Evolutionary conservation across 352 stramenopile genomes (phyloP).

Genomic region (Pythium chondricola): DNA sequence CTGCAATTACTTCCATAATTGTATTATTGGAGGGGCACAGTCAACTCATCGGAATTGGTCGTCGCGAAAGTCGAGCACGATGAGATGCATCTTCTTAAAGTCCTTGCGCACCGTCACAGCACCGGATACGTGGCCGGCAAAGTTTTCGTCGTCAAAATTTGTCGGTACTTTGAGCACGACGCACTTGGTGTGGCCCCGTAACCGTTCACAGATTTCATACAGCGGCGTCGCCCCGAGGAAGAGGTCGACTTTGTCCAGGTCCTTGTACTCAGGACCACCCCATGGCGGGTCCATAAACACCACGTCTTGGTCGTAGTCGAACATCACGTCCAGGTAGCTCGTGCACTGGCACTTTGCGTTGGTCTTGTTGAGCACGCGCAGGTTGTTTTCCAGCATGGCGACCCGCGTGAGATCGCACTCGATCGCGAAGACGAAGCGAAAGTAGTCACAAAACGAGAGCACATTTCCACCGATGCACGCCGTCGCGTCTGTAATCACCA

Average conservation of each 20-base stretch:
- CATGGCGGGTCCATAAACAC: slow-evolving; percentile 82
- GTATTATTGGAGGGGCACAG: too few relatives aligned
- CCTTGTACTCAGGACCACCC: slow-evolving; percentile 78
- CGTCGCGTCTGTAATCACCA: slow-evolving; percentile 71
- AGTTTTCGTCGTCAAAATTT: slow-evolving; percentile 78
- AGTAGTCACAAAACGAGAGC: slow-evolving; percentile 75
- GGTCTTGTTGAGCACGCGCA: slow-evolving; percentile 47
- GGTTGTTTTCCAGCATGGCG: slow-evolving; percentile 72
- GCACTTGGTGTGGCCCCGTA: slow-evolving; percentile 39
- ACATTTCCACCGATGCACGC: slow-evolving; percentile 78
- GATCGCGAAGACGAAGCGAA: slow-evolving; percentile 67
- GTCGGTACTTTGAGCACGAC: slow-evolving; percentile 78
- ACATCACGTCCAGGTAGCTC: slow-evolving; percentile 69
- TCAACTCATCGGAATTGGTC: too few relatives aligned
- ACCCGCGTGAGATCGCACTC: slow-evolving; percentile 58
- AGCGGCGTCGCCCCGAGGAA: slow-evolving; percentile 58
- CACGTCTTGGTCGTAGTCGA: slow-evolving; percentile 64
- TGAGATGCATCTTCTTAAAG: slow-evolving; percentile 78
- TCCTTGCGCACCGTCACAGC: slow-evolving; percentile 50
- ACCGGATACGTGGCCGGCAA: slow-evolving; percentile 48
- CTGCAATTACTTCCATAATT: too few relatives aligned
- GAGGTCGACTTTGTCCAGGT: slow-evolving; percentile 59
- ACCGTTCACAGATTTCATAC: slow-evolving; percentile 50
- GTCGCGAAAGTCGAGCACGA: slow-evolving; percentile 46
- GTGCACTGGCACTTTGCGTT: slow-evolving; percentile 55